Percentiles rank a stretch among this genome's conserved stretches.
Conservation (phyloP, 495 filamentous ascomycete species). For the Usnea hakonensis region DNA sequence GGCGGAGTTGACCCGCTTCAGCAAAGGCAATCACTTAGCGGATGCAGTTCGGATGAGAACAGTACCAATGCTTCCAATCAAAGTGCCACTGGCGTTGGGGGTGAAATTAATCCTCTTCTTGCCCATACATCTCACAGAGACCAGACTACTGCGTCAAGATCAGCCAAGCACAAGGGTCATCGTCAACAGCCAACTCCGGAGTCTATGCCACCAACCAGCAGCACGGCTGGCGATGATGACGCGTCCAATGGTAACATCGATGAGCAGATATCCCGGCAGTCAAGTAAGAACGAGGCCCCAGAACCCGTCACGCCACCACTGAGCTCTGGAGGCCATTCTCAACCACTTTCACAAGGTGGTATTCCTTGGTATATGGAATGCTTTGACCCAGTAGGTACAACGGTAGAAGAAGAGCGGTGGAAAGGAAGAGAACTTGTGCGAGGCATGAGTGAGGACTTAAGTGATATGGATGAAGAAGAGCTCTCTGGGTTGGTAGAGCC, state of each 20-base stretch:
- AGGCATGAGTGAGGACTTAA: conserved; percentile 77
- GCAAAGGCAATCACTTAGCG: not conserved
- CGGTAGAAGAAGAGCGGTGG: conserved; percentile 67
- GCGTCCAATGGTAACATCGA: not conserved
- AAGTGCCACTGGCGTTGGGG: not conserved
- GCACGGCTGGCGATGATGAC: conserved; percentile 13
- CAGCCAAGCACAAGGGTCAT: conserved; percentile 5
- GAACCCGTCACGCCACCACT: conserved; percentile 40
- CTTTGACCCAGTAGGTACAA: conserved; percentile 73
- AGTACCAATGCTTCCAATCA: not conserved
- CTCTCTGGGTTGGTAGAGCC: conserved; percentile 55
- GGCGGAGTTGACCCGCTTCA: not conserved
- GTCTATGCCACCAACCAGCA: conserved; percentile 6
- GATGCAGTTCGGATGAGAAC: not conserved
- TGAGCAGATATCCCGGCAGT: not conserved
- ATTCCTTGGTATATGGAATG: conserved; percentile 82
- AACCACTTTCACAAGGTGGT: conserved; percentile 61
- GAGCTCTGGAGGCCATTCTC: conserved; percentile 40
- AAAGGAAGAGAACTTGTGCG: conserved; percentile 66
- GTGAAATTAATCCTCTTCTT: not conserved
- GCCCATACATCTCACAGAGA: conserved; percentile 6
- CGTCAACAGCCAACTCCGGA: conserved; percentile 16
- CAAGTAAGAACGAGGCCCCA: conserved; percentile 15
- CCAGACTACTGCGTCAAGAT: not conserved
- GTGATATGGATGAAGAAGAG: conserved; percentile 81